phyloP scores from a whole-genome alignment of 176 grass and related monocot species.

The Zea luxurians region DNA sequence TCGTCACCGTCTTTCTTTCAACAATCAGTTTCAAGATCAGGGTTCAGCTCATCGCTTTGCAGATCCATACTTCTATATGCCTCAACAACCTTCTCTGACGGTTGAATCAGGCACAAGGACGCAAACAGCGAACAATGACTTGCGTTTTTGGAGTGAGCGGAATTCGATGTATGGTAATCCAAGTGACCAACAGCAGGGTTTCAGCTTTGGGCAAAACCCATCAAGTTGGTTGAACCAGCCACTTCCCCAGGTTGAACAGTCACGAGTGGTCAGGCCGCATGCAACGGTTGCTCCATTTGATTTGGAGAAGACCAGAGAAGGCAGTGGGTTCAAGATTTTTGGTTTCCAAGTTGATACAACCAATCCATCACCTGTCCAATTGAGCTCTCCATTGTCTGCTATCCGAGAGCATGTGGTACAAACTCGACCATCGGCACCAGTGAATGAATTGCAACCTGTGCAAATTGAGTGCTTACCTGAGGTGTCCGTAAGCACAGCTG shows the following conservation, averaged over 20 bases:
- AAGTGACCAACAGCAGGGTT: slow-evolving; percentile 48
- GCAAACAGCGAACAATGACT: slow-evolving; percentile 28
- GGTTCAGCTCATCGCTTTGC: slow-evolving; percentile 39
- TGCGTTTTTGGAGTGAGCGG: slow-evolving; percentile 45
- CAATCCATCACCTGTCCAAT: slow-evolving; percentile 46
- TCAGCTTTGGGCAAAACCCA: slow-evolving; percentile 45
- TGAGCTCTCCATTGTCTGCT: slow-evolving; percentile 53
- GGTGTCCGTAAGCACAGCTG: slow-evolving; percentile 61
- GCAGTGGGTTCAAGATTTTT: slow-evolving; percentile 75
- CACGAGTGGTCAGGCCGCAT: slow-evolving; percentile 57
- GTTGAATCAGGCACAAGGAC: slow-evolving; percentile 52
- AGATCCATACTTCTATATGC: slow-evolving; percentile 49
- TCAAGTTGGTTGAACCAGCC: slow-evolving; percentile 62
- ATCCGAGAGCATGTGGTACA: slow-evolving; percentile 51
- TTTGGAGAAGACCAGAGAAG: slow-evolving; percentile 64
- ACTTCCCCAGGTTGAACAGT: slow-evolving; percentile 39
- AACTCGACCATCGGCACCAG: slow-evolving; percentile 25
- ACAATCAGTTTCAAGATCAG: slow-evolving; percentile 52
- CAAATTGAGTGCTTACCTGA: slow-evolving; percentile 66
- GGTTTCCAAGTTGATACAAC: slow-evolving; percentile 72
- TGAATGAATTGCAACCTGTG: slow-evolving; percentile 42
- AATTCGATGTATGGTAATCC: slow-evolving; percentile 42
- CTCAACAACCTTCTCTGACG: slow-evolving; percentile 44
- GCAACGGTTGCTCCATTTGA: slow-evolving; percentile 61
- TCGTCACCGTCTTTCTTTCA: slow-evolving; percentile 43